Evolutionary conservation across 2,329 filamentous ascomycete genomes (phyloP).

Genomic region (Cercospora sp.): DNA sequence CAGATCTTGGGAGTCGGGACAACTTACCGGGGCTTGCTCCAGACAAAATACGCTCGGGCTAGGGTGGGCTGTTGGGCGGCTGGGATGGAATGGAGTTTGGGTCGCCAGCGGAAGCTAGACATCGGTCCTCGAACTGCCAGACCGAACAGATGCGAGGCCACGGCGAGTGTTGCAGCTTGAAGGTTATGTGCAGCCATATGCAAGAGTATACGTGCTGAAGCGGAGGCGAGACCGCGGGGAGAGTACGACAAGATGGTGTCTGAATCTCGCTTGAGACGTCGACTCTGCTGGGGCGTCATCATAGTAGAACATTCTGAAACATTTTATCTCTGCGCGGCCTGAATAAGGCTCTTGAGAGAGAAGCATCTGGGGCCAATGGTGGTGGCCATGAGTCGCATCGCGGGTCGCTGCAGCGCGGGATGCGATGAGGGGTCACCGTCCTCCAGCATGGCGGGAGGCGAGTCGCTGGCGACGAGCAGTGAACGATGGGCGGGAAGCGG

Average conservation of each 20-base stretch:
- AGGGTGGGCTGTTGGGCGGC: not conserved
- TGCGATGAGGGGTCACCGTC: not conserved
- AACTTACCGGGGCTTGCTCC: not conserved
- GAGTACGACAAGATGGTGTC: not conserved
- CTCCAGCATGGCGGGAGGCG: not conserved
- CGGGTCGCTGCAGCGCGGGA: not conserved
- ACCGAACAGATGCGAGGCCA: not conserved
- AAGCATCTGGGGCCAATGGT: not conserved
- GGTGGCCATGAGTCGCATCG: not conserved
- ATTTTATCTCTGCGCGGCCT: not conserved
- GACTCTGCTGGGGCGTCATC: not conserved
- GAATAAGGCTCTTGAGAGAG: not conserved
- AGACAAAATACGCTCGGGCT: not conserved
- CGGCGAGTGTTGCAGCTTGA: not conserved
- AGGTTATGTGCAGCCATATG: not conserved
- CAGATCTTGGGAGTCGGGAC: not conserved
- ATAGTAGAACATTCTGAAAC: constrained; percentile 14
- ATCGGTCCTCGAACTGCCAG: not conserved
- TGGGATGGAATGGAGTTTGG: not conserved
- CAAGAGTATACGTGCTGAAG: not conserved
- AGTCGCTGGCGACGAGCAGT: not conserved
- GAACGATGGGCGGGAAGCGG: not conserved
- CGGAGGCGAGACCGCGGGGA: not conserved
- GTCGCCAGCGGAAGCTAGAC: not conserved
- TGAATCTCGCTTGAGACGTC: not conserved